phyloP scores from a whole-genome alignment of 2,329 filamentous ascomycete genomes.

The Pyricularia pennisetigena region DNA sequence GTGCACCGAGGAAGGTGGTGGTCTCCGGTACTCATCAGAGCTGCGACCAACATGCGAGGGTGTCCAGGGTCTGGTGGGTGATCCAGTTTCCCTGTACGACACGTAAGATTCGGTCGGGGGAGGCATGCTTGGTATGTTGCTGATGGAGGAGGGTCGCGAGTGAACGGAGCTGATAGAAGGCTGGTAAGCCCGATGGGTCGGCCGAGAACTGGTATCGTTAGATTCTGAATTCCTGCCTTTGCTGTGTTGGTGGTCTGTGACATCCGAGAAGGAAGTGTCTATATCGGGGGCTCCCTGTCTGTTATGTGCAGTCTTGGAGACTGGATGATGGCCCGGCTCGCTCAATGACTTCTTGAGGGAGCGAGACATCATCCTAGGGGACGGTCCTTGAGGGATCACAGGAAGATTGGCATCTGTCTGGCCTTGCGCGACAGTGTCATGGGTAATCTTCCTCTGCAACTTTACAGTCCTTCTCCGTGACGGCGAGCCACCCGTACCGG shows the following conservation, averaged over 20 bases:
- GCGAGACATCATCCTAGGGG: conserved; percentile 27
- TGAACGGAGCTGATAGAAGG: conserved; percentile 38
- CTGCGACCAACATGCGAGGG: conserved; percentile 29
- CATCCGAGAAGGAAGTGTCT: neutral
- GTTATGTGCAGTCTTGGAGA: neutral
- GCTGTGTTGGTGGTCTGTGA: conserved; percentile 11
- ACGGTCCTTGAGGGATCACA: conserved; percentile 40
- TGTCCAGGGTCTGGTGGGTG: conserved; percentile 50
- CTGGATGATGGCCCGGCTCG: conserved; percentile 7
- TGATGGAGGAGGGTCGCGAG: conserved; percentile 36
- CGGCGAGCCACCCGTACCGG: neutral
- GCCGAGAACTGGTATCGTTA: conserved; percentile 31
- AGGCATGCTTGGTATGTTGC: conserved; percentile 50
- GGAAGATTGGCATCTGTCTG: conserved; percentile 32
- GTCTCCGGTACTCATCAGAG: conserved; percentile 60
- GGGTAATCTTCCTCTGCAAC: conserved; percentile 33
- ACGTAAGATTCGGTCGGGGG: conserved; percentile 52
- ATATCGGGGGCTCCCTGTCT: neutral
- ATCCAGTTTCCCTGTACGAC: conserved; percentile 37
- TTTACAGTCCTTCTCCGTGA: conserved; percentile 31
- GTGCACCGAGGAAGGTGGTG: conserved; percentile 57
- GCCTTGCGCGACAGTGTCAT: conserved; percentile 18
- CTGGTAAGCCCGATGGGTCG: conserved; percentile 38
- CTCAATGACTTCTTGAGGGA: conserved; percentile 21
- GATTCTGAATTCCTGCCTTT: conserved; percentile 27